Evolutionary conservation across 208 protist genomes (phyloP), one percentile per base, ranked within the genome.

Genomic region (Lotmaria passim): DNA sequence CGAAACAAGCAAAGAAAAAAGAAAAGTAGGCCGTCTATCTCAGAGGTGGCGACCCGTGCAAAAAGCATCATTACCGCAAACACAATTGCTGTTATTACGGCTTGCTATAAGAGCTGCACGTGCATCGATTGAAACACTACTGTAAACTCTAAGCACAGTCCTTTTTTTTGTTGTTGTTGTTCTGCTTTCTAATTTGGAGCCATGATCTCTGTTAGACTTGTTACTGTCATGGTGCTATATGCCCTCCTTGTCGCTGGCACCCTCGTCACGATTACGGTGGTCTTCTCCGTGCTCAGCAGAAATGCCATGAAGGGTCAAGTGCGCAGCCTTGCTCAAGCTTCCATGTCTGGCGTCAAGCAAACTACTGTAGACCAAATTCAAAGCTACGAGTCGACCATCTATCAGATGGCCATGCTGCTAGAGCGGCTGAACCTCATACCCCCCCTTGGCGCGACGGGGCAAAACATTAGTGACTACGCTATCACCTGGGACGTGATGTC

Each of bases 211-310:
- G 33, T 71, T 1, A 39, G 53, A 12, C 41, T 62, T 1, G 55
- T 56, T 5, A 47, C 43, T 21, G 53, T 58, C 17, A 12, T 50
- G 21, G 55, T n/a, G 15, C 11, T 55, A 17, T 60, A 68, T 38
- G 62, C 44, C 15, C 5, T 47, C 12, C 38, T 68, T 6, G 62
- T 68, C 23, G 50, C 34, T 2, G 47, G 36, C 0, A 23, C 34
- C 0, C 62, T 68, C 19, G 38, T 68, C 48, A 58, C 50, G 14
- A 58, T 68, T 36, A 56, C 50, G 28, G 62, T 68, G 10, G 62
- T 68, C 34, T 68, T 57, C 50, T 47, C 47, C 23, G 50, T 50
- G n/a, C 50, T 68, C 10, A 46, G n/a, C 24, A 23, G 10, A 26
- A 47, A 57, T 15, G 8, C 50, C 0, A 58, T 59, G 47, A 26